Percentiles rank a stretch among this genome's conserved stretches.
phyloP scores from a whole-genome alignment of 495 filamentous ascomycete genomes.

The Parmelia sp. region DNA sequence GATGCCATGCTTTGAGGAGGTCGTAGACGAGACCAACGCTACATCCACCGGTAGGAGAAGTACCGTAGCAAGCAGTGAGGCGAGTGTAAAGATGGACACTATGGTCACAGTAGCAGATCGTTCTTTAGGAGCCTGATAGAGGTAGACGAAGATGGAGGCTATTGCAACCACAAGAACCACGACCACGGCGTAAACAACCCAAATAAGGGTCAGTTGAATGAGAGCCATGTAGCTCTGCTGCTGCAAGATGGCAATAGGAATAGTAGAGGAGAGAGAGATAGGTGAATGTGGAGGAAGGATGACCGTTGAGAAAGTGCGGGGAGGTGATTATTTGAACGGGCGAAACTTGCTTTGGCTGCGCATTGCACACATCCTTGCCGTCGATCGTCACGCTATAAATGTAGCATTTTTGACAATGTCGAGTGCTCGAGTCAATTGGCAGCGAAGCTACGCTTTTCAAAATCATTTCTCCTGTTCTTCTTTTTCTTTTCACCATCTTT shows the following conservation, averaged over 20 bases:
- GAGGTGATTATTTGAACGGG: conserved; percentile 2
- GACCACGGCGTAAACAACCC: conserved; percentile 83
- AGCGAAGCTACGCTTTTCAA: background rate
- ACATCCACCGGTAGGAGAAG: conserved; percentile 93
- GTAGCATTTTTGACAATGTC: too few species aligned
- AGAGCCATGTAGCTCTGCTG: conserved; percentile 48
- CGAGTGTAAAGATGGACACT: conserved; percentile 79
- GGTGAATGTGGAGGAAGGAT: conserved; percentile 3
- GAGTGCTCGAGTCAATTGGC: background rate
- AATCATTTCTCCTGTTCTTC: background rate
- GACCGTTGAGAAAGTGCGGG: background rate
- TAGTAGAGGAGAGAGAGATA: background rate
- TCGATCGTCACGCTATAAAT: background rate
- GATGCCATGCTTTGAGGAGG: conserved; percentile 62
- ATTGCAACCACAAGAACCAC: conserved; percentile 62
- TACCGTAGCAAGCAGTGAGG: conserved; percentile 81
- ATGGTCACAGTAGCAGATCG: conserved; percentile 71
- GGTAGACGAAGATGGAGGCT: conserved; percentile 72
- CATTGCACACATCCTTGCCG: conserved; percentile 12
- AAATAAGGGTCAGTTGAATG: conserved; percentile 79
- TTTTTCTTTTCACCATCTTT: background rate
- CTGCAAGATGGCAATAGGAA: background rate
- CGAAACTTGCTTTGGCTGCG: conserved; percentile 1
- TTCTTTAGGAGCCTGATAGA: conserved; percentile 83
- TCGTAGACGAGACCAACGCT: conserved; percentile 85